Conservation (phyloP, 257 asterid species). For the Knoxia roxburghii region DNA sequence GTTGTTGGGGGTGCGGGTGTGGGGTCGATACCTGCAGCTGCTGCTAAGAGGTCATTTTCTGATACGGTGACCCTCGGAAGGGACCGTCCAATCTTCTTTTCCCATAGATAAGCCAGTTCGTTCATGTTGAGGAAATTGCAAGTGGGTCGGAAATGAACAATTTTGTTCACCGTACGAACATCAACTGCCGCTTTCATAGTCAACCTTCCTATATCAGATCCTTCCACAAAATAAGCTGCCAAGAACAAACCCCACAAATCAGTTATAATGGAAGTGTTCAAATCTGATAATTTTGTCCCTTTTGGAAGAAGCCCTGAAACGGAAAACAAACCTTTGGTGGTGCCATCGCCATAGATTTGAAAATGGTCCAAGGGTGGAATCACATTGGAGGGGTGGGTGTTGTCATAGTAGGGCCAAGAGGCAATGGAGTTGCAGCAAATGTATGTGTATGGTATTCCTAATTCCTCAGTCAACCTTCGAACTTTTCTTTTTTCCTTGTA, state of each 20-base stretch:
- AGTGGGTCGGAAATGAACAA: constrained; percentile 32
- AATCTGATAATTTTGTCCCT: no score
- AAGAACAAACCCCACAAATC: background rate
- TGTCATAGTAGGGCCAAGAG: constrained; percentile 37
- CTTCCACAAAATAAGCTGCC: constrained; percentile 35
- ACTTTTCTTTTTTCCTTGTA: constrained; percentile 29
- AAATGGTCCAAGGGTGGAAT: constrained; percentile 33
- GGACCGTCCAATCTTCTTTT: constrained; percentile 28
- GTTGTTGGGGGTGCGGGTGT: no score
- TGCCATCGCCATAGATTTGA: constrained; percentile 38
- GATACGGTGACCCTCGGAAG: constrained; percentile 27
- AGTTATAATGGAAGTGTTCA: no score
- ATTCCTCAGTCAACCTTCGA: constrained; percentile 28
- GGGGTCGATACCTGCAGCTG: constrained; percentile 24
- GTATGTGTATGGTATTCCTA: constrained; percentile 25
- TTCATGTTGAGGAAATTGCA: constrained; percentile 30
- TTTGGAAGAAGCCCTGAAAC: no score
- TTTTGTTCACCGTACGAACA: constrained; percentile 20
- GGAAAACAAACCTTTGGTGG: constrained; percentile 22
- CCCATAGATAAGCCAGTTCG: constrained; percentile 35
- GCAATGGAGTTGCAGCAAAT: constrained; percentile 38
- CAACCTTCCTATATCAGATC: constrained; percentile 29
- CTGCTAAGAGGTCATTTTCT: constrained; percentile 26
- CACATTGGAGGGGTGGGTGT: constrained; percentile 28
- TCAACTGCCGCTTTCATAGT: constrained; percentile 26